phyloP scores from a whole-genome alignment of 192 early-diverging fungal species.

The Coemansia sp. region DNA sequence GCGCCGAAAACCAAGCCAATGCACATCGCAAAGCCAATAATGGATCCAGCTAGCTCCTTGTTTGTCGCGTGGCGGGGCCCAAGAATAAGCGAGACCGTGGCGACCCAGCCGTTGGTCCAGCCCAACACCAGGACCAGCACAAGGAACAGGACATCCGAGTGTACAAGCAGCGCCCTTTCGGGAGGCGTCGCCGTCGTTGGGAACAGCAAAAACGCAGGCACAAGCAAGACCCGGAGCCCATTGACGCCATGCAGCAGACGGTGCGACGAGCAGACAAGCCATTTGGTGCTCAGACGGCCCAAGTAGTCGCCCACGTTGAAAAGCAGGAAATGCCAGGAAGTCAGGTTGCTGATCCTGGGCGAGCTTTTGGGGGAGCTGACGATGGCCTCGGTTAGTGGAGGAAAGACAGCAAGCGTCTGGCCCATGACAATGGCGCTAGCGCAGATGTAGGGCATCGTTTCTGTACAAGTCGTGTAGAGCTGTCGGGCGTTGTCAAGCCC shows the following conservation, averaged over 20 bases:
- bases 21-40: conserved; percentile 68
- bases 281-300: conserved; percentile 57
- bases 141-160: conserved; percentile 45
- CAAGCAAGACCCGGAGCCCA: conserved; percentile 36
- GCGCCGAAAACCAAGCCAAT: conserved; percentile 66
- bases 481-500: conserved; percentile 27
- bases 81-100: conserved; percentile 63
- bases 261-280: conserved; percentile 23
- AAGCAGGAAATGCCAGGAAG: conserved; percentile 69
- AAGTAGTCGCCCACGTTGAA: conserved; percentile 75
- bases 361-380: conserved; percentile 35
- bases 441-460: conserved; percentile 23
- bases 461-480: conserved; percentile 19
- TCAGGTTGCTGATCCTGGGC: conserved; percentile 28
- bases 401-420: conserved; percentile 70
- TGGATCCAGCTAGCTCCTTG: conserved; percentile 64
- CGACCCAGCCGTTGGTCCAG: conserved; percentile 65
- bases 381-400: conserved; percentile 69
- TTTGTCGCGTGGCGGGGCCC: conserved; percentile 41
- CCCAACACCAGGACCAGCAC: conserved; percentile 60
- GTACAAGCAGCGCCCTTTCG: conserved; percentile 15
- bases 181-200: conserved; percentile 23
- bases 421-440: conserved; percentile 58
- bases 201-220: conserved; percentile 57
- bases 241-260: conserved; percentile 42